Conservation (phyloP, 1,284 basidiomycete genomes). For the Trichosporon inkin region DNA sequence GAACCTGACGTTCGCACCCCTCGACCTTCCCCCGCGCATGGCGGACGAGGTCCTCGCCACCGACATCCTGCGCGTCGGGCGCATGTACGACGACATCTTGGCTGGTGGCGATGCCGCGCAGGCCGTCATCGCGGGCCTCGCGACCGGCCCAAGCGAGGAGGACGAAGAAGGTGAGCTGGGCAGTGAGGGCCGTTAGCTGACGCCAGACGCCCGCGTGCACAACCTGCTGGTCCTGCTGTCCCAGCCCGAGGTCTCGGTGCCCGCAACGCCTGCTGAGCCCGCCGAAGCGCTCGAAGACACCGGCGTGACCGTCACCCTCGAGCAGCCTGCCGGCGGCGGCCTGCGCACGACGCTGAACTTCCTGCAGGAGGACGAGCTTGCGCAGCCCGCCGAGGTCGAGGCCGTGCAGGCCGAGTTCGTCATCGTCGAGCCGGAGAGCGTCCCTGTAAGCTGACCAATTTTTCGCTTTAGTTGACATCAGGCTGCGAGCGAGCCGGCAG, state of each 20-base stretch:
- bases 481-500: neutral
- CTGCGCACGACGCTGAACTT: constrained; percentile 36
- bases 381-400: constrained; percentile 17
- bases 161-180: constrained; percentile 37
- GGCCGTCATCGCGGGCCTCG: constrained; percentile 29
- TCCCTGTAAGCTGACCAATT: neutral
- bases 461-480: neutral
- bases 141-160: constrained; percentile 27
- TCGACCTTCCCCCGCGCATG: constrained; percentile 40
- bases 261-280: constrained; percentile 3
- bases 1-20: constrained; percentile 50
- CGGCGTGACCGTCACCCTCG: constrained; percentile 5
- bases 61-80: constrained; percentile 41
- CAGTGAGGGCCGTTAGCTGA: constrained; percentile 2
- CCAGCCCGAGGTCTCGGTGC: constrained; percentile 5
- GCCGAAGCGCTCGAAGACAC: constrained; percentile 6
- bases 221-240: constrained; percentile 34
- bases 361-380: constrained; percentile 46
- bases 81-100: constrained; percentile 40
- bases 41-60: constrained; percentile 45
- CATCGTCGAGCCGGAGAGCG: constrained; percentile 24
- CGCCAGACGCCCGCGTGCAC: constrained; percentile 39
- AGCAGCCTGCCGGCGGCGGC: constrained; percentile 7
- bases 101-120: constrained; percentile 31
- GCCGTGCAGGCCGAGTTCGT: constrained; percentile 25